These are phyloP conservation scores for Cylindrodendrum hubeiense DNA, from an alignment of 2,329 filamentous ascomycete genomes.

Conservation along the genomic window DNA sequence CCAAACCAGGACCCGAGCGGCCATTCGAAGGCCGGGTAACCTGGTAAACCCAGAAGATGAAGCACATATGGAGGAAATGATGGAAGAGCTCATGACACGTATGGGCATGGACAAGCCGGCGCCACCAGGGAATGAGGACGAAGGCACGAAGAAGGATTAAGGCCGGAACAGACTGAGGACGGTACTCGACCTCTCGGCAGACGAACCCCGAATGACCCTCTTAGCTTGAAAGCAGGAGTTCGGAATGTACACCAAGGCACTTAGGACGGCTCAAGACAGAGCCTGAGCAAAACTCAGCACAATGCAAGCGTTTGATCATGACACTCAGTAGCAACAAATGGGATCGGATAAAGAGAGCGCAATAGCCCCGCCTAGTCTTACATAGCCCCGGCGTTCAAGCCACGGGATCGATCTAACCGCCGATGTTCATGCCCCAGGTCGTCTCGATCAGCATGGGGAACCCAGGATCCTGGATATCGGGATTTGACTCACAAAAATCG, in stretches of 20 bases:
- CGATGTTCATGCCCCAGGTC: not conserved
- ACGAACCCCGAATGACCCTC: slow-evolving; percentile 4
- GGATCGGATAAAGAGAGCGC: slow-evolving; percentile 7
- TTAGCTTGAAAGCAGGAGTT: slow-evolving; percentile 1
- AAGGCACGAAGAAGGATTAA: slow-evolving; percentile 26
- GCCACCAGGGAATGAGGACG: slow-evolving; percentile 22
- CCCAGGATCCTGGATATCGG: not conserved
- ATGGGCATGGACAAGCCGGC: slow-evolving; percentile 52
- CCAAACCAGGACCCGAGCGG: slow-evolving; percentile 61
- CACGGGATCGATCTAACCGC: not conserved
- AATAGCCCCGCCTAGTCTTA: not conserved
- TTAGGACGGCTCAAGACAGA: not conserved
- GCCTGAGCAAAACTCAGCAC: slow-evolving; percentile 10
- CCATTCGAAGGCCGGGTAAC: slow-evolving; percentile 51
- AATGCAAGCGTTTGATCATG: slow-evolving; percentile 6
- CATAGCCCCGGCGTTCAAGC: not conserved
- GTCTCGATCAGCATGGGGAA: not conserved
- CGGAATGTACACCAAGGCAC: slow-evolving; percentile 35
- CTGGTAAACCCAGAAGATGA: slow-evolving; percentile 62
- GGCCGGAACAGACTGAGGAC: too few relatives aligned
- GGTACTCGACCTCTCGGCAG: not conserved
- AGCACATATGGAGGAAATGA: slow-evolving; percentile 72
- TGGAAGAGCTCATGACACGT: slow-evolving; percentile 69
- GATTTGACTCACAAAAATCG: not conserved
- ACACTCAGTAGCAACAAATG: slow-evolving; percentile 15